Evolutionary conservation across 805 yeast genomes (phyloP).

Genomic region (Brettanomyces anomalus): DNA sequence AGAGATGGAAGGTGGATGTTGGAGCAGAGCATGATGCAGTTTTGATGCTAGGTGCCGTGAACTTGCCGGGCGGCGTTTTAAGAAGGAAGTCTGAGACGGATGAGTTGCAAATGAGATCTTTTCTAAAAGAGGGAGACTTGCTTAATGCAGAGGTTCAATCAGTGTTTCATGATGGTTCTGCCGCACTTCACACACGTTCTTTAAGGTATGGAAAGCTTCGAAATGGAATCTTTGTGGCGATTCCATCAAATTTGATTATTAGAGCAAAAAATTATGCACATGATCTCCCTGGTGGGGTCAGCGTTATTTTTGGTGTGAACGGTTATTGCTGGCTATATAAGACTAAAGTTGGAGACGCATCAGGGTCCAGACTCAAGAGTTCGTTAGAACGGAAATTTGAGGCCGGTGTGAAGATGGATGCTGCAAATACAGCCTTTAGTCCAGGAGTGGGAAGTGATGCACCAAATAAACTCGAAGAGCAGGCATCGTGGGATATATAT

Average conservation of each 20-base stretch:
- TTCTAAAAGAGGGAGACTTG: conserved; percentile 91
- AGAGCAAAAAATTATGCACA: conserved; percentile 84
- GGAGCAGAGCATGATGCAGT: conserved; percentile 94
- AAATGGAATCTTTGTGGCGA: conserved; percentile 75
- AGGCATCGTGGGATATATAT: conserved; percentile 88
- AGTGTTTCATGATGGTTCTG: conserved; percentile 81
- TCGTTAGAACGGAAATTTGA: conserved; percentile 20
- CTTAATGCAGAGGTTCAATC: conserved; percentile 94
- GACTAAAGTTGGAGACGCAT: conserved; percentile 29
- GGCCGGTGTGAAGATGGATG: conserved; percentile 29
- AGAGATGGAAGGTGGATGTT: conserved; percentile 94
- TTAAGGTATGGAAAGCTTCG: conserved; percentile 90
- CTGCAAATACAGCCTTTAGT: conserved; percentile 28
- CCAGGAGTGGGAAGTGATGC: conserved; percentile 55
- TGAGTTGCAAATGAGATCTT: conserved; percentile 91
- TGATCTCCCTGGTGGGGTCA: conserved; percentile 88
- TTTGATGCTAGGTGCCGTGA: conserved; percentile 88
- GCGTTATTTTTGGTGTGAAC: conserved; percentile 85
- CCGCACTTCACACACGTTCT: conserved; percentile 91
- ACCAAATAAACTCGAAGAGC: conserved; percentile 81
- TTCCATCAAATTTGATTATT: conserved; percentile 75
- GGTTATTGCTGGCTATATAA: conserved; percentile 91
- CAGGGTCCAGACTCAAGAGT: too few relatives aligned
- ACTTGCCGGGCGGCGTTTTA: conserved; percentile 93
- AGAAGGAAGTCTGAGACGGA: conserved; percentile 92